Base-by-base conservation (phyloP, 1,284 basidiomycete species). In the Veloporphyrellus conicus region DNA sequence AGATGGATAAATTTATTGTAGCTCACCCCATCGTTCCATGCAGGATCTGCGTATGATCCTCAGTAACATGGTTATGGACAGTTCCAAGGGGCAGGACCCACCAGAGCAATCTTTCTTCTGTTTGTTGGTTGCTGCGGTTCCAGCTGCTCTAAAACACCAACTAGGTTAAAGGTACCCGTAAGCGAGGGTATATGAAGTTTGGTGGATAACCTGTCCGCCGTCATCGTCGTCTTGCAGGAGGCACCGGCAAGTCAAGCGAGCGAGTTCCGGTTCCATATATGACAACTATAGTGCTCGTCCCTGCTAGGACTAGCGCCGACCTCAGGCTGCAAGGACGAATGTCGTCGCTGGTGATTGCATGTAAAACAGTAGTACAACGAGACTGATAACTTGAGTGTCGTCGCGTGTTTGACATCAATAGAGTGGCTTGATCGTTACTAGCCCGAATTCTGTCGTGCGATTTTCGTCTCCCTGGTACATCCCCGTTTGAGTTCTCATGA, bases 11-110 rank as follows among this genome's bases (percentile, higher is more conserved):
- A 16, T 31, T 29, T 23, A 28, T 37, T 22, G 32, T 31, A 37
- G 59, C 72, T 66, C 59, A 85, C 86, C 87, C 87, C 74, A 86
- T 75, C n/a, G 78, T 73, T 34, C 86, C 86, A 63, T 89, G 87
- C 9, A 88, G 66, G 53, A 89, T 83, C 87, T 88, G 50, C 47
- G 37, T 41, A 41, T 28, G 57, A 55, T 50, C 16, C 49, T 54
- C 35, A 50, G 44, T 37, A 41, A 22, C n/a, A 42, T 39, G 43
- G 44, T 45, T 22, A 23, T n/a, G 28, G 39, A 38, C 19, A n/a
- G 28, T 41, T 41, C 8, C 18, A 20, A 35, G 22, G 38, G 42
- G 16, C 22, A 43, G 16, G 23, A 73, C 82, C 39, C 53, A 87
- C 86, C 70, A 89, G 62, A n/a, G 84, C 83, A 49, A 89, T 71